A percentile compares a stretch with the other conserved stretches of the same genome.
phyloP scores from a whole-genome alignment of 768 basidiomycete species.

The Amanita exitialis region DNA sequence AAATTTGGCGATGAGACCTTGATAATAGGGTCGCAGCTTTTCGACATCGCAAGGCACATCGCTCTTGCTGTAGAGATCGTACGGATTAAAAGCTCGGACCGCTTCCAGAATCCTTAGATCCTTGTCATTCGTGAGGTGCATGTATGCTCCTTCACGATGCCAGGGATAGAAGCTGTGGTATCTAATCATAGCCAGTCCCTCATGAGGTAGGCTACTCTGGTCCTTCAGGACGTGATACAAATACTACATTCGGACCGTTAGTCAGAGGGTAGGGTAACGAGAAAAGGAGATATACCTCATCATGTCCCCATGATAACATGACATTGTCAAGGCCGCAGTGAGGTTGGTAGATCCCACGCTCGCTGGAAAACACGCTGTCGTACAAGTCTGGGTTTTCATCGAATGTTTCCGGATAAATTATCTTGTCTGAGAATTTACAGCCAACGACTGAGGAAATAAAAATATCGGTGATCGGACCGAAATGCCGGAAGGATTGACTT shows the following conservation, averaged over 20 bases:
- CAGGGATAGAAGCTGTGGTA: constrained; percentile 96
- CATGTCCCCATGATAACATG: constrained; percentile 88
- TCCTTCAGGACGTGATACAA: constrained; percentile 77
- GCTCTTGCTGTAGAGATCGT: constrained; percentile 88
- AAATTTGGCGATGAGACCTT: constrained; percentile 72
- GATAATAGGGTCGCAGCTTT: constrained; percentile 74
- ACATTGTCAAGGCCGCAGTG: constrained; percentile 80
- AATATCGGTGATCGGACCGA: constrained; percentile 6
- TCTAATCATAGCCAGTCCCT: constrained; percentile 85
- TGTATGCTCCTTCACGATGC: constrained; percentile 85
- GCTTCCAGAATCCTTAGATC: constrained; percentile 58
- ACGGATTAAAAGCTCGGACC: constrained; percentile 85
- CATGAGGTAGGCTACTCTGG: constrained; percentile 71
- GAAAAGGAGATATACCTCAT: constrained; percentile 47
- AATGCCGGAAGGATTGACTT: constrained; percentile 9
- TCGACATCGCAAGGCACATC: constrained; percentile 56
- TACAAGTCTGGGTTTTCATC: constrained; percentile 57
- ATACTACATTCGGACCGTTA: constrained; percentile 38
- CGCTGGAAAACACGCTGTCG: constrained; percentile 59
- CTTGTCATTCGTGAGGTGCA: constrained; percentile 66
- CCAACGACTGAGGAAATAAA: constrained; percentile 46
- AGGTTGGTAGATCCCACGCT: constrained; percentile 67
- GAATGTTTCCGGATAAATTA: constrained; percentile 75
- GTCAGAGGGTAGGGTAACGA: not conserved
- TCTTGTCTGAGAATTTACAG: constrained; percentile 77